Evolutionary conservation across 768 basidiomycete genomes (phyloP), one percentile per base, ranked within the genome.

Genomic region (Termitomyces sp.): DNA sequence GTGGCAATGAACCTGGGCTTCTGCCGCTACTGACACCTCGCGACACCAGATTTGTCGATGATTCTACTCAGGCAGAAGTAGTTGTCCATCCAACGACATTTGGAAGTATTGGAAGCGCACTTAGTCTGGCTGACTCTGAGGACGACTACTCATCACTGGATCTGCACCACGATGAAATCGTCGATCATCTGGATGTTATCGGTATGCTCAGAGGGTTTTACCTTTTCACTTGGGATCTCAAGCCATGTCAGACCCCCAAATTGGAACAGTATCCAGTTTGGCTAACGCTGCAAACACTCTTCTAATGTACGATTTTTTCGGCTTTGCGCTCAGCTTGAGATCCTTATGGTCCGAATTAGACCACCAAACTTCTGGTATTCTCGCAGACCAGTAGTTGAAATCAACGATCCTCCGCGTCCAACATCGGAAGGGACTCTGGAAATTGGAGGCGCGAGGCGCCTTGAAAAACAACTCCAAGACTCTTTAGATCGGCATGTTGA

Each of bases 281-380:
- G 87, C 88, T 42, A 91, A 94, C 66, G 82, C 89, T 24, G 88
- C 89, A 1, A 92, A 94, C 63, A 76, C 87, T 5, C 87, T 94
- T 60, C 64, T 92, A 37, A 81, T 92, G 86, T 86, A 57, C 57
- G 8, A 16, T 44, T 15, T 51, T 34, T 44, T 48, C 4, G 6
- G 18, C 36, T 24, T 31, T 44, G 16, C 39, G 37, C 36, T 42
- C 9, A 24, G 45, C n/a, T 48, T 42, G 24, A 28, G 24, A 49
- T 41, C 44, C 42, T 54, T 45, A 51, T 62, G 44, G 34, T 51
- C 18, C 48, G 22, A 29, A 47, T 41, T 63, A 88, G 87, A 62
- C 91, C 91, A 0, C 88, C 88, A 3, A 67, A 87, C 18, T 77
- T 82, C 9, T 83, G 86, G 65, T 89, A 87, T 69, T 84, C 81